These are phyloP conservation scores for Candida schatavii DNA, from an alignment of 805 yeast species.

Conservation along the genomic window DNA sequence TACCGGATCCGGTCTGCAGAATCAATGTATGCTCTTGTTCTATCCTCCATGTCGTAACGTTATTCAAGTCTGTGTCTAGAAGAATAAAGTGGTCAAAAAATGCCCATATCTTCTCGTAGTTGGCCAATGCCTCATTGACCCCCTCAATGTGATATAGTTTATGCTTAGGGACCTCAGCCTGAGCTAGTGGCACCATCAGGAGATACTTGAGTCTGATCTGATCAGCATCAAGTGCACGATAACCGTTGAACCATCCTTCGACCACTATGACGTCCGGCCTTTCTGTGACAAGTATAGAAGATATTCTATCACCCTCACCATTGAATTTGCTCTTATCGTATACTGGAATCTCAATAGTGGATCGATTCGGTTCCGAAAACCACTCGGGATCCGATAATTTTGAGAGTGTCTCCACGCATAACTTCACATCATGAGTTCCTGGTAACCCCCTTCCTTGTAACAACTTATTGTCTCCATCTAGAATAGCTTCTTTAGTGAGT, in stretches of 20 bases:
- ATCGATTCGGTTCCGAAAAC: conserved; percentile 2
- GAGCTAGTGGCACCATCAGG: conserved; percentile 8
- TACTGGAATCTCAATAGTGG: conserved; percentile 47
- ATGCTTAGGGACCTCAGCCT: conserved; percentile 15
- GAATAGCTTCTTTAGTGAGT: conserved; percentile 32
- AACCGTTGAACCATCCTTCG: conserved; percentile 97
- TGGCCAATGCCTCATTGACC: conserved; percentile 51
- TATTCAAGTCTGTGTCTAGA: conserved; percentile 54
- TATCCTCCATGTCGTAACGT: conserved; percentile 76
- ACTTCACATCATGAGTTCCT: conserved; percentile 80
- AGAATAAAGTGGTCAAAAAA: conserved; percentile 59
- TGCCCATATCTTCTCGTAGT: conserved; percentile 58
- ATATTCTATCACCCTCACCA: conserved; percentile 80
- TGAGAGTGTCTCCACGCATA: conserved; percentile 38
- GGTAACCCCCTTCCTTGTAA: conserved; percentile 85
- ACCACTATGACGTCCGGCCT: conserved; percentile 59
- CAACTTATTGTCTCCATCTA: conserved; percentile 50
- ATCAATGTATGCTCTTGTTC: conserved; percentile 71
- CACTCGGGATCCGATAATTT: conserved; percentile 9
- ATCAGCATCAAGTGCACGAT: conserved; percentile 28
- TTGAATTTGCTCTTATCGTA: conserved; percentile 72
- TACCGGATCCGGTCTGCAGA: conserved; percentile 57
- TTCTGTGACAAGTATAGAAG: conserved; percentile 26
- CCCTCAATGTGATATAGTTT: conserved; percentile 25
- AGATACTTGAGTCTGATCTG: conserved; percentile 18